Evolutionary conservation across 2,329 filamentous ascomycete genomes (phyloP), one percentile per base, ranked within the genome.

Genomic region (Botrytis sinoallii): DNA sequence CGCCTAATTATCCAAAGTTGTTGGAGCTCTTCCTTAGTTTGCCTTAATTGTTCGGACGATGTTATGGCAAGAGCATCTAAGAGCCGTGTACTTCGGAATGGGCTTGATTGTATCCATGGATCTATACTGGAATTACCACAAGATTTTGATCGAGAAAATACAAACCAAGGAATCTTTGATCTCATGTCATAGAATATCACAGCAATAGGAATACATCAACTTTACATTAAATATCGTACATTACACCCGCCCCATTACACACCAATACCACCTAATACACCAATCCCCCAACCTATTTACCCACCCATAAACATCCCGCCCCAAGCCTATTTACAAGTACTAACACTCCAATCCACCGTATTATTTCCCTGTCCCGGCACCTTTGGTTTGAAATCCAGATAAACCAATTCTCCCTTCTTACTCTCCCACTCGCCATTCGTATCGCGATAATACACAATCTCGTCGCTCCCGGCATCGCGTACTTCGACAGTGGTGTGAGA

Each of bases 321-420:
- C 35, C 14, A 29, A 22, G 12, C 55, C 59, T 81, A 79, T 70
- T 79, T 78, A 72, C 82, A 84, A 35, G 81, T 82, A 63, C 75
- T 81, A 42, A 85, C 83, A 74, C 81, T 79, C 73, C 85, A 85
- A 65, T 83, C 81, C 12, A 86, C 84, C 2, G 84, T 85, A 75
- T 83, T 79, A 63, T 85, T 85, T 4, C 84, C 84, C 4, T 82
- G 83, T 60, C 81, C 82, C 72, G 82, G 82, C 4, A 86, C 75
- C 81, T 85, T 86, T 25, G 84, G 84, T 75, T 84, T 85, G 75
- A 85, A 85, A 74, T 85, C 84, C 57, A 85, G 74, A 46, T 85
- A 85, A 5, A 85, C 83, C 72, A 81, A 79, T 77, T 85, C 84
- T 16, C 79, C 79, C 81, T 85, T 85, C 76, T 84, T 82, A 0